Evolutionary conservation across 1,284 basidiomycete genomes (phyloP), one percentile per base, ranked within the genome.

Genomic region (Papiliotrema nemorosa): DNA sequence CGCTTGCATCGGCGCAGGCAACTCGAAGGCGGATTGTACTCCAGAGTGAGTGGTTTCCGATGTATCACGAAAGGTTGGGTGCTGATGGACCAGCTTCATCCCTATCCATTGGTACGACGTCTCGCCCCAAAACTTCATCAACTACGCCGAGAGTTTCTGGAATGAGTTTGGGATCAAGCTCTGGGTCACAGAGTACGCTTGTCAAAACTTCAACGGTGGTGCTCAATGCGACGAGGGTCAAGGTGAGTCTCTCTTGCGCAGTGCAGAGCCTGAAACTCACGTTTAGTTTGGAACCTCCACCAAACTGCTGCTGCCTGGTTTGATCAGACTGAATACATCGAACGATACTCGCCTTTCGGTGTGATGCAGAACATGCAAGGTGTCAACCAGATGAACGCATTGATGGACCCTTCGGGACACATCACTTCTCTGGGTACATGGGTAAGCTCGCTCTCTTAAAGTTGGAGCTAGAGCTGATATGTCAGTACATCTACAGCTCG

Each of bases 291-390:
- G 67, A 56, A 59, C 26, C 86, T 89, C 77, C 83, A 87, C 77
- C 58, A 63, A 33, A 72, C 67, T 6, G 79, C 82, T 31, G 80
- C 79, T 22, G 40, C 53, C 2, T 91, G 78, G 70, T 77, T 86
- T 74, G 79, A 88, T 55, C 53, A 55, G 25, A 79, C 81, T 16
- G 46, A 67, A 38, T 85, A 77, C 66, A 76, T 90, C 42, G 64
- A 76, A 39, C 76, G 76, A 26, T 86, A 84, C 72, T 82, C 82
- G 64, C 81, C 82, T 36, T 91, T 88, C 67, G 87, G 83, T 67
- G 76, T 79, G 44, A 83, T 88, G 82, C 66, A 80, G 53, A 73
- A 86, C 64, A 80, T 90, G 80, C 76, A 79, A 53, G 81, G 82
- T 47, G 85, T 88, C 65, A 84, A 87, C 77, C 60, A 74, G 24